phyloP scores from a whole-genome alignment of 768 basidiomycete genomes.

The Hortiboletus flavorubellus region DNA sequence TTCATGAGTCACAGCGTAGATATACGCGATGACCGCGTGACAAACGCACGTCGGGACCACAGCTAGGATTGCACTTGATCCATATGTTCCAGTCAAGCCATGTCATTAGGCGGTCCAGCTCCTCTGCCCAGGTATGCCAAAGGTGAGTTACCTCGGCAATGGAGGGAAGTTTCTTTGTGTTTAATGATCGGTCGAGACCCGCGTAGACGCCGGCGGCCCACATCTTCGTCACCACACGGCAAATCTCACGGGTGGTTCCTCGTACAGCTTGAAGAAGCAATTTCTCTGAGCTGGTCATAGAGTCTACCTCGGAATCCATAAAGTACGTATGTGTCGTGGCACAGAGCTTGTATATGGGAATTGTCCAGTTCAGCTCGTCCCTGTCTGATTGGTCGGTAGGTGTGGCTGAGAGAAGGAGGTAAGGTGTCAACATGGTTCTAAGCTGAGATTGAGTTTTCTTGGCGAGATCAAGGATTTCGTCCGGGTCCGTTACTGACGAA shows the following conservation, averaged over 20 bases:
- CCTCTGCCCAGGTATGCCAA: conserved; percentile 33
- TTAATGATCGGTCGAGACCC: conserved; percentile 15
- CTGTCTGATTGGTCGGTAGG: conserved; percentile 1
- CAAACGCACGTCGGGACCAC: conserved; percentile 42
- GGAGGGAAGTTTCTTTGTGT: neutral
- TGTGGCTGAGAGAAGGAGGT: conserved; percentile 16
- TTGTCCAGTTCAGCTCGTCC: conserved; percentile 24
- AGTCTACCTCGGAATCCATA: neutral
- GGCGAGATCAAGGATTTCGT: conserved; percentile 5
- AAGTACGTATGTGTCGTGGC: conserved; percentile 25
- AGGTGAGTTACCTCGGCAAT: conserved; percentile 6
- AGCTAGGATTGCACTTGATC: conserved; percentile 46
- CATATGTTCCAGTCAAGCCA: conserved; percentile 57
- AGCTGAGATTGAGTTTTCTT: conserved; percentile 23
- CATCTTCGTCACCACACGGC: conserved; percentile 41
- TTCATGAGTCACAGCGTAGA: neutral
- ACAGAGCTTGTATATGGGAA: conserved; percentile 30
- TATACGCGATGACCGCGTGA: neutral
- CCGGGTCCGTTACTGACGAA: neutral
- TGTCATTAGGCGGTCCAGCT: conserved; percentile 37
- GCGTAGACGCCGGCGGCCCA: conserved; percentile 41
- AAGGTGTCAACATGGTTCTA: conserved; percentile 29
- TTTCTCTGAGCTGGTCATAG: conserved; percentile 29
- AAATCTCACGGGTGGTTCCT: conserved; percentile 43
- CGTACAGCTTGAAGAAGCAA: conserved; percentile 27